Evolutionary conservation across 495 filamentous ascomycete species (phyloP).

Genomic region (Penicillium soppii): DNA sequence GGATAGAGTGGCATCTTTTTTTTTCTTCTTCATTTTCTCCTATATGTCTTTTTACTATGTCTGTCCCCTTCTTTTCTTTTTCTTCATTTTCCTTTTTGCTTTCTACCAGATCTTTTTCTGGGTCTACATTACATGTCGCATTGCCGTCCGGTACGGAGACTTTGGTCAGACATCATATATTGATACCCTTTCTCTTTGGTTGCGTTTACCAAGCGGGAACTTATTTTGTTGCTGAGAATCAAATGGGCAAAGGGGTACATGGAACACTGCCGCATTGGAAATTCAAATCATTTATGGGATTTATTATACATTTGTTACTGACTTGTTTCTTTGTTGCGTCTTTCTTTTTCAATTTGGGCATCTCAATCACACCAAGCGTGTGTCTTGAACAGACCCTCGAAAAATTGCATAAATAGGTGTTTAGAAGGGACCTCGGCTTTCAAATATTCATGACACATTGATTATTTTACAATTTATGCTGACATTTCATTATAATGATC

Average conservation of each 20-base stretch:
- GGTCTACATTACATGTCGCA: constrained; percentile 10
- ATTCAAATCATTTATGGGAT: neutral
- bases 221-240: constrained; percentile 9
- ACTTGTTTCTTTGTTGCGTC: neutral
- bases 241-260: constrained; percentile 6
- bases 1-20: constrained; percentile 30
- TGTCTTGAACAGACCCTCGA: neutral
- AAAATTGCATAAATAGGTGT: constrained; percentile 6
- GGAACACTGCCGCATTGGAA: constrained; percentile 9
- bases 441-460: neutral
- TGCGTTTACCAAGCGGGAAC: constrained; percentile 18
- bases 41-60: constrained; percentile 7
- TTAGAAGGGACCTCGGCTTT: neutral
- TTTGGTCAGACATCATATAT: constrained; percentile 22
- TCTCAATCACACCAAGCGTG: neutral
- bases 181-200: constrained; percentile 30
- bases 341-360: neutral
- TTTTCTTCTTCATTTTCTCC: constrained; percentile 8
- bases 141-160: constrained; percentile 10
- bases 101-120: constrained; percentile 6
- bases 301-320: neutral
- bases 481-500: neutral
- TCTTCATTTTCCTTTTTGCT: constrained; percentile 10
- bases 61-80: constrained; percentile 8
- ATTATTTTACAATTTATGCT: neutral